These are phyloP conservation scores for Mortierella sp. DNA, from an alignment of 371 early-diverging fungal species.

Conservation along the genomic window DNA sequence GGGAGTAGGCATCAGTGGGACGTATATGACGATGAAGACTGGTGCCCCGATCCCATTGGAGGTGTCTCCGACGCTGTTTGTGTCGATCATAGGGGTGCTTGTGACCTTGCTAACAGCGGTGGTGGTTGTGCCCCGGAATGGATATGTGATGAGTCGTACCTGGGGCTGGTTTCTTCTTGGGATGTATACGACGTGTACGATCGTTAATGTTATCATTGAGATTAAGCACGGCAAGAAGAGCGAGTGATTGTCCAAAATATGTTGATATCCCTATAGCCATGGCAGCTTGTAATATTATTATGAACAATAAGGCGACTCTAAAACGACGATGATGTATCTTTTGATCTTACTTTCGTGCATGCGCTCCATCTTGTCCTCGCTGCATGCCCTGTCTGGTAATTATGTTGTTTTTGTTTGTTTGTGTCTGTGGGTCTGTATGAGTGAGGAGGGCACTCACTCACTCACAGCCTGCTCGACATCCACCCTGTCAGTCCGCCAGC, in stretches of 20 bases:
- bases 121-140: constrained; percentile 69
- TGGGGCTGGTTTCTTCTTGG: constrained; percentile 71
- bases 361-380: neutral
- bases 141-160: constrained; percentile 66
- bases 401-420: neutral
- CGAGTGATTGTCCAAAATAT: neutral
- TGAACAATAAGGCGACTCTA: neutral
- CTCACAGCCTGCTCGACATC: neutral
- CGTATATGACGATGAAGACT: constrained; percentile 68
- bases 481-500: neutral
- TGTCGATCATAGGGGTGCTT: constrained; percentile 69
- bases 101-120: constrained; percentile 66
- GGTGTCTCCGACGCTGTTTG: constrained; percentile 71
- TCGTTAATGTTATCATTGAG: constrained; percentile 61
- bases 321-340: neutral
- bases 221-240: constrained; percentile 15
- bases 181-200: constrained; percentile 68
- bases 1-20: constrained; percentile 83
- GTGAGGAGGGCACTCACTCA: neutral
- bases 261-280: neutral
- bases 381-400: neutral
- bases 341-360: neutral
- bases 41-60: constrained; percentile 65
- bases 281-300: neutral
- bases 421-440: neutral